A percentile compares a stretch with the other conserved stretches of the same genome.
phyloP scores from a whole-genome alignment of 177 flowering plant genomes.

The Vitis hybrid region DNA sequence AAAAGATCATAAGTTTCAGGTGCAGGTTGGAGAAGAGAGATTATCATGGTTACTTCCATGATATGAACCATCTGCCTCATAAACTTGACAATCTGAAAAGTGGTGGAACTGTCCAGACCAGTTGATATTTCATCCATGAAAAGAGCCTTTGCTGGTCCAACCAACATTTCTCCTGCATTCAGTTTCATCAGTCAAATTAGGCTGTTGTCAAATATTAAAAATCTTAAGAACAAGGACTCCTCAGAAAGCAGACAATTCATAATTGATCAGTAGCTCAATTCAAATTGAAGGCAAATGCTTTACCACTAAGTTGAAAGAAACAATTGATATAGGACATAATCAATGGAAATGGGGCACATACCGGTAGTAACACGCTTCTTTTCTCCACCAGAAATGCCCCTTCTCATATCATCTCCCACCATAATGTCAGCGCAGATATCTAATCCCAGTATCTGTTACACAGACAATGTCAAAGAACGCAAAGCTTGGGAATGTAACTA shows the following conservation, averaged over 20 bases:
- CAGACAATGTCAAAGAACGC: not conserved
- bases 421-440: too few species aligned
- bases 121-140: conserved; percentile 51
- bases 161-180: conserved; percentile 45
- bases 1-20: conserved; percentile 45
- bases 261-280: too few species aligned
- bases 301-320: too few species aligned
- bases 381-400: too few species aligned
- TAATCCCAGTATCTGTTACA: conserved; percentile 37
- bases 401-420: too few species aligned
- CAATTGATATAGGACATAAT: too few species aligned
- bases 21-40: conserved; percentile 46
- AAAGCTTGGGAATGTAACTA: not conserved
- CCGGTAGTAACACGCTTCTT: too few species aligned
- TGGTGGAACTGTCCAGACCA: conserved; percentile 46
- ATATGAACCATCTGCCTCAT: conserved; percentile 43
- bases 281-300: too few species aligned
- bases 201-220: not conserved
- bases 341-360: too few species aligned
- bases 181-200: not conserved
- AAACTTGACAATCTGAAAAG: conserved; percentile 36
- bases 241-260: too few species aligned
- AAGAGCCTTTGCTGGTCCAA: conserved; percentile 41
- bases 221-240: too few species aligned
- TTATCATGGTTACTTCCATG: conserved; percentile 37